Evolutionary conservation across 176 grass and related monocot genomes (phyloP).

Genomic region (Puccinellia tenuiflora): DNA sequence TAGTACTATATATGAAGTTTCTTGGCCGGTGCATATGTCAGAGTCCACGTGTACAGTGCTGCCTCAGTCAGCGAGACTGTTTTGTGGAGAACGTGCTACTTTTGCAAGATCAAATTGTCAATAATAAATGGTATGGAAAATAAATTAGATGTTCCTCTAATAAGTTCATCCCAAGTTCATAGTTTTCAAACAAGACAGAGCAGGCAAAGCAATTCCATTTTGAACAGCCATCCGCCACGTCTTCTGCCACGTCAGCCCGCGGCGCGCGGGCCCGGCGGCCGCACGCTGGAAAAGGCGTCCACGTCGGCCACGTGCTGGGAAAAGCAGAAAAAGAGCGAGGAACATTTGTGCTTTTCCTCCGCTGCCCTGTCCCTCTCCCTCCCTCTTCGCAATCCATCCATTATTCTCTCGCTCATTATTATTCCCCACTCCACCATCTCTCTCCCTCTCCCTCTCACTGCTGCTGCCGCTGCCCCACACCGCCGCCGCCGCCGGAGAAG

Average conservation of each 20-base stretch:
- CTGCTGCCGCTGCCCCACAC: background rate
- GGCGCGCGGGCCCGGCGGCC: background rate
- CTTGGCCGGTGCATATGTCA: background rate
- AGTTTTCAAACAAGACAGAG: background rate
- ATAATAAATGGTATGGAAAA: too few species aligned
- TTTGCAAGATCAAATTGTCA: background rate
- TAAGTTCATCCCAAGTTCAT: too few species aligned
- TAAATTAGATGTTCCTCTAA: background rate
- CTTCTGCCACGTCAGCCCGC: background rate
- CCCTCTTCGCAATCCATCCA: slow-evolving; percentile 13
- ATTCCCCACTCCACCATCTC: slow-evolving; percentile 15
- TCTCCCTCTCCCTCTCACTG: background rate
- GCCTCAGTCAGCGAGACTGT: background rate
- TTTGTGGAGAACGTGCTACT: background rate
- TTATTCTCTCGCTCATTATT: slow-evolving; percentile 47
- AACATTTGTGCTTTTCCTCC: slow-evolving; percentile 45
- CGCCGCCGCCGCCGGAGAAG: background rate
- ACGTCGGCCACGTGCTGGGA: slow-evolving; percentile 48
- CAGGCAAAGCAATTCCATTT: background rate
- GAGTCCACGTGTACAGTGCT: background rate
- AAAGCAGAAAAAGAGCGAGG: slow-evolving; percentile 19
- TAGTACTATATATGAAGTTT: background rate
- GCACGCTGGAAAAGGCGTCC: slow-evolving; percentile 39
- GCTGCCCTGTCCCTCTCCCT: slow-evolving; percentile 6
- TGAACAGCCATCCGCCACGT: slow-evolving; percentile 11